Percentiles rank a stretch among this genome's conserved stretches.
phyloP scores from a whole-genome alignment of 441 rosid genomes.

The Geranium incanum region DNA sequence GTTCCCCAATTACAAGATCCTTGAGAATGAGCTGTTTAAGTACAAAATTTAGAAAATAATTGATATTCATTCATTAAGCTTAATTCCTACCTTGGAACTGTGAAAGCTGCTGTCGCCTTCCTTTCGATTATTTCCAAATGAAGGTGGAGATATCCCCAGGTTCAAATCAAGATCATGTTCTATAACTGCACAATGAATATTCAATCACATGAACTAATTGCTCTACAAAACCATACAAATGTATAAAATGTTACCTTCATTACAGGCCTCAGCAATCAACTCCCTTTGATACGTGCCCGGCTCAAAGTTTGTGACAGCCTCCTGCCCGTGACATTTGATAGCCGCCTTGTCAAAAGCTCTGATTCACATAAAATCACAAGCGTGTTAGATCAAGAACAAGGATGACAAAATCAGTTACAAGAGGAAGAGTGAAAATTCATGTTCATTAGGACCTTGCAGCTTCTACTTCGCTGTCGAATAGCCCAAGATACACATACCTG shows the following conservation, averaged over 20 bases:
- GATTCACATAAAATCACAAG: conserved; percentile 42
- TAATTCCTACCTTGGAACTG: no score
- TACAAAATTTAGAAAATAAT: no score
- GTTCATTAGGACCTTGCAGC: conserved; percentile 91
- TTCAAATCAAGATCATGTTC: conserved; percentile 60
- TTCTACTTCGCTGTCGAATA: conserved; percentile 74
- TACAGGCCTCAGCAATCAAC: conserved; percentile 34
- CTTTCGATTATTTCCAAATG: conserved; percentile 28
- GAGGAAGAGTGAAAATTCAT: conserved; percentile 44
- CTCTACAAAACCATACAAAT: no score
- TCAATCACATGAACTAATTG: no score
- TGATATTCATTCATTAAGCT: no score
- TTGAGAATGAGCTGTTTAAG: no score
- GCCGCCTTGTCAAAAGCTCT: no score
- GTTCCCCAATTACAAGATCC: no score
- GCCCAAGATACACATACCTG: conserved; percentile 77
- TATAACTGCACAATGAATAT: conserved; percentile 29
- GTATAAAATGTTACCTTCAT: background rate
- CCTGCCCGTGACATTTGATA: conserved; percentile 19
- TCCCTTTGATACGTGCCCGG: conserved; percentile 32
- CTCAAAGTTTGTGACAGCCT: conserved; percentile 30
- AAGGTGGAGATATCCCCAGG: conserved; percentile 62
- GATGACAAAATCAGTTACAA: conserved; percentile 11
- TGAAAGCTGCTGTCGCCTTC: conserved; percentile 35
- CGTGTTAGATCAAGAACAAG: conserved; percentile 31